Percentiles rank a stretch among this genome's conserved stretches.
phyloP scores from a whole-genome alignment of 208 protist species.

The Acanthamoeba sp. region DNA sequence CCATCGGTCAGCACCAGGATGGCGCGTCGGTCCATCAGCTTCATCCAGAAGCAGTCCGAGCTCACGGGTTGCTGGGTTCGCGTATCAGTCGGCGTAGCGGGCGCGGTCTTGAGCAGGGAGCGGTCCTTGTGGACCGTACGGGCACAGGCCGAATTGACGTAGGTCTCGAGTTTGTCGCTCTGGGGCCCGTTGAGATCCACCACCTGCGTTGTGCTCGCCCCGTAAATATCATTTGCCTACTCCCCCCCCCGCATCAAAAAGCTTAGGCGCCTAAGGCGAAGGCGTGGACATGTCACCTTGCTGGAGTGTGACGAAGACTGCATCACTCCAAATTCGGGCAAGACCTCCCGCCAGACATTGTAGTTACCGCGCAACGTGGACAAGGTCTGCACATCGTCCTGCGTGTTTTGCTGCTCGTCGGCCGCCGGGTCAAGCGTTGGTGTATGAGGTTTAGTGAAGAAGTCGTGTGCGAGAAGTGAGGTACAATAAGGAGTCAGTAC shows the following conservation, averaged over 20 bases:
- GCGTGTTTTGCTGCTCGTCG: background rate
- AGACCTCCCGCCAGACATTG: constrained; percentile 13
- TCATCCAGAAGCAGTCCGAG: constrained; percentile 60
- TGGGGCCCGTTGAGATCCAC: constrained; percentile 45
- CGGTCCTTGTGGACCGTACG: constrained; percentile 62
- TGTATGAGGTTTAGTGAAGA: background rate
- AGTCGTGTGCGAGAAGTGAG: too few species aligned
- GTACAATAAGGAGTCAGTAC: background rate
- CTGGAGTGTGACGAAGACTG: constrained; percentile 19
- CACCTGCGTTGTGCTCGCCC: too few species aligned
- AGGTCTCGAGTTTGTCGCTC: constrained; percentile 58
- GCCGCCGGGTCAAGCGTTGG: background rate
- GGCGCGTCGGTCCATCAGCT: constrained; percentile 55
- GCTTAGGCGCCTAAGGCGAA: background rate
- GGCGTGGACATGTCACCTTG: constrained; percentile 25
- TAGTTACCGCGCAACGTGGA: constrained; percentile 6
- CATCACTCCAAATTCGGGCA: constrained; percentile 63
- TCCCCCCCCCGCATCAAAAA: constrained; percentile 10
- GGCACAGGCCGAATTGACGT: constrained; percentile 55
- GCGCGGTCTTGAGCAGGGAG: background rate
- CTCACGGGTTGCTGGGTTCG: background rate
- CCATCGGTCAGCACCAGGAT: constrained; percentile 55
- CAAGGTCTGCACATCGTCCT: background rate
- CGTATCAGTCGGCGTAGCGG: background rate
- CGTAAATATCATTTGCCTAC: too few species aligned